These are phyloP conservation scores for Mycena galericulata DNA, from an alignment of 768 basidiomycete genomes.

Conservation along the genomic window DNA sequence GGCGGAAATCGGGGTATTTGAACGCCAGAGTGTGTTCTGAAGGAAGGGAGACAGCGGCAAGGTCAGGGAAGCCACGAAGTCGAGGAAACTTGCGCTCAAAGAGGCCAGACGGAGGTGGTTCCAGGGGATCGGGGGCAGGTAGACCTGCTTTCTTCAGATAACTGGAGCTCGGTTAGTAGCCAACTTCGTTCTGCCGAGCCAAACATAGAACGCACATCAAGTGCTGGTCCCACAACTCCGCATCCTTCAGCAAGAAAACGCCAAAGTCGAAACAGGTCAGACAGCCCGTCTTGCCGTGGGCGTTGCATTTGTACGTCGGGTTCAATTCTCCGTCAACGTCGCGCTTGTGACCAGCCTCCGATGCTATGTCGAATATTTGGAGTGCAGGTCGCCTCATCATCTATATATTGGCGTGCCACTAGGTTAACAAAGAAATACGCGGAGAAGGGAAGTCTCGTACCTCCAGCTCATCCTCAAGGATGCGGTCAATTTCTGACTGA, in stretches of 20 bases:
- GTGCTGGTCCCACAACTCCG: constrained; percentile 11
- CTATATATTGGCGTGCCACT: neutral
- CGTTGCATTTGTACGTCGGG: constrained; percentile 14
- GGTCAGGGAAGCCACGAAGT: constrained; percentile 19
- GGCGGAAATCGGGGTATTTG: constrained; percentile 17
- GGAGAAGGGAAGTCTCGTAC: constrained; percentile 4
- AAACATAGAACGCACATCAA: constrained; percentile 10
- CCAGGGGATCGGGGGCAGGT: neutral
- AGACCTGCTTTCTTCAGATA: constrained; percentile 14
- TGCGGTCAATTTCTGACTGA: constrained; percentile 10
- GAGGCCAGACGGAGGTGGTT: neutral
- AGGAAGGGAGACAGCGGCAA: constrained; percentile 1
- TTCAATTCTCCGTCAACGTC: neutral
- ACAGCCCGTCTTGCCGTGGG: constrained; percentile 11
- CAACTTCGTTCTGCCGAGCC: neutral
- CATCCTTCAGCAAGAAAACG: constrained; percentile 17
- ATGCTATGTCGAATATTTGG: constrained; percentile 9
- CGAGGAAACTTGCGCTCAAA: constrained; percentile 15
- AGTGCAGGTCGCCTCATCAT: constrained; percentile 10
- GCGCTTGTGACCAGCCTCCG: neutral
- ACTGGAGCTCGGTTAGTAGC: neutral
- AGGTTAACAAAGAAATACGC: neutral
- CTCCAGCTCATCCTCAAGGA: constrained; percentile 15
- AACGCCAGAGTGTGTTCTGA: constrained; percentile 10
- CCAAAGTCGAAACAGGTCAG: constrained; percentile 22